Conservation (phyloP, 129 eudicot genomes). For the Escallonia rubra region DNA sequence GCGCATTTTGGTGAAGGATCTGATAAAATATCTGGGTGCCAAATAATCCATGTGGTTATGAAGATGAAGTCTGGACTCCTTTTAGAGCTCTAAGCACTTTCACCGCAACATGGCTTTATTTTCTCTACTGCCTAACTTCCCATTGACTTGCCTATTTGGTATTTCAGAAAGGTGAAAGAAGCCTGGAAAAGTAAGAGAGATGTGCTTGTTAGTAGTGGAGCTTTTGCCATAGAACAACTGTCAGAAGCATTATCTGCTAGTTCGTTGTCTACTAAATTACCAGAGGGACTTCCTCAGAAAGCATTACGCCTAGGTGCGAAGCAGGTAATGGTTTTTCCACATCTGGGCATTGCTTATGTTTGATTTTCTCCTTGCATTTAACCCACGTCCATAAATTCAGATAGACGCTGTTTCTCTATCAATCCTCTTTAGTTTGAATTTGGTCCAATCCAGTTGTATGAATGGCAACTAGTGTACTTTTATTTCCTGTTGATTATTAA, state of each 20-base stretch:
- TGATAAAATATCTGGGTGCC: too few species aligned
- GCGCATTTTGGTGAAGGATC: background rate
- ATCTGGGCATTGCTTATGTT: too few species aligned
- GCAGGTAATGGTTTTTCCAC: slow-evolving; percentile 25
- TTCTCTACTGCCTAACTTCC: background rate
- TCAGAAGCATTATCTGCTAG: slow-evolving; percentile 73
- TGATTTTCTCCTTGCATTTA: too few species aligned
- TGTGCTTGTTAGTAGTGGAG: slow-evolving; percentile 62
- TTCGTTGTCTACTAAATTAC: slow-evolving; percentile 46
- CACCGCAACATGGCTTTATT: background rate
- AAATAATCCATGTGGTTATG: background rate
- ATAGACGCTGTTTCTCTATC: too few species aligned
- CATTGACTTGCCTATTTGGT: background rate
- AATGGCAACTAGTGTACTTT: too few species aligned
- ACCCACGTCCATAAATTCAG: too few species aligned
- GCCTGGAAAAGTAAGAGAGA: slow-evolving; percentile 85
- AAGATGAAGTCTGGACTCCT: background rate
- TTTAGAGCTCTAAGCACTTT: background rate
- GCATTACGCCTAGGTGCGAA: slow-evolving; percentile 64
- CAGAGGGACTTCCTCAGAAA: slow-evolving; percentile 48
- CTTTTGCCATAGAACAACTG: slow-evolving; percentile 86
- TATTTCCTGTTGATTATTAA: too few species aligned
- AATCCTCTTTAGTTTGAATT: too few species aligned
- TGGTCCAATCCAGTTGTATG: too few species aligned
- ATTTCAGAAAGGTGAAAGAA: slow-evolving; percentile 79